phyloP scores from a whole-genome alignment of 1,284 basidiomycete species.

The Trichosporon sp. region DNA sequence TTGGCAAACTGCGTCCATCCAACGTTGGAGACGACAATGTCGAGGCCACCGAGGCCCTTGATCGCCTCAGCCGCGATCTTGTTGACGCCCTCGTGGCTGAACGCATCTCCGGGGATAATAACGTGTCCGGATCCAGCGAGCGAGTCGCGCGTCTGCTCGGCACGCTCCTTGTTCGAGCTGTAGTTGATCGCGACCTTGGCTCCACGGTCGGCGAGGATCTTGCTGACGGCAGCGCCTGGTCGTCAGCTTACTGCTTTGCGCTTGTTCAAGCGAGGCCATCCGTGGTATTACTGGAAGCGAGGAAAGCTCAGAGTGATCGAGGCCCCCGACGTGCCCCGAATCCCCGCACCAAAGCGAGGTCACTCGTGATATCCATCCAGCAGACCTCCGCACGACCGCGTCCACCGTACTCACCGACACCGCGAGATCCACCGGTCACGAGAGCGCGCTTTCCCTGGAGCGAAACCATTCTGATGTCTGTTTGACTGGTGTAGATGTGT shows the following conservation, averaged over 20 bases:
- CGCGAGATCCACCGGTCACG: conserved; percentile 37
- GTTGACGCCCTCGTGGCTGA: conserved; percentile 33
- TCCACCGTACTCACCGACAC: conserved; percentile 29
- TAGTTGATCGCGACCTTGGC: conserved; percentile 38
- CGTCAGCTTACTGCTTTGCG: neutral
- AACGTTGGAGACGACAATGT: conserved; percentile 35
- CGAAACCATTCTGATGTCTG: conserved; percentile 25
- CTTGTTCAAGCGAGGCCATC: neutral
- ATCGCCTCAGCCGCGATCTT: conserved; percentile 27
- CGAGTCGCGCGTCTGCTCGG: conserved; percentile 29
- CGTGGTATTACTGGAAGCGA: neutral
- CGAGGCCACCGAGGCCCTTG: conserved; percentile 34
- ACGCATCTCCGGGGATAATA: conserved; percentile 37
- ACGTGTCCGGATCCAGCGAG: conserved; percentile 33
- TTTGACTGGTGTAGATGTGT: neutral
- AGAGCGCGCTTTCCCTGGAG: conserved; percentile 36
- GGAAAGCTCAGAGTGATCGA: neutral
- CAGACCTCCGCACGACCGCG: neutral
- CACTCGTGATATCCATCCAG: neutral
- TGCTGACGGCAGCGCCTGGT: conserved; percentile 32
- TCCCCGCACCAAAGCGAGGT: neutral
- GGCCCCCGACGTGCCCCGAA: neutral
- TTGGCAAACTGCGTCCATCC: conserved; percentile 37
- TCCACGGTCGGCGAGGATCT: conserved; percentile 32
- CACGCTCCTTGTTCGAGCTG: conserved; percentile 31